These are phyloP conservation scores for Chenopodium suecicum DNA, from an alignment of 148 eudicot genomes.

Conservation along the genomic window DNA sequence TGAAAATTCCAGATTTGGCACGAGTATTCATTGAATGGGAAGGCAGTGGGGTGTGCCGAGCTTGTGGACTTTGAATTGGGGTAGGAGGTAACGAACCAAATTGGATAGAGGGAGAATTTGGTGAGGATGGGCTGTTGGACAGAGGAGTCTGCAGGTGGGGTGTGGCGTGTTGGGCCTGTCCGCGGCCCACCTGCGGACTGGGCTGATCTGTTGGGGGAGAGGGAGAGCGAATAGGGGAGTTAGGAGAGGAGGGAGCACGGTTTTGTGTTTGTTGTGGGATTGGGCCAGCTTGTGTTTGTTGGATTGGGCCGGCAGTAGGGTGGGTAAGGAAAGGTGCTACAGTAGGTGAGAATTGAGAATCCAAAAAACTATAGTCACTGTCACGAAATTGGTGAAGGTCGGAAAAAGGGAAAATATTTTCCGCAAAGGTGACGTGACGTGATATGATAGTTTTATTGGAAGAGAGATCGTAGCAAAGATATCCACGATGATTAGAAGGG, in stretches of 20 bases:
- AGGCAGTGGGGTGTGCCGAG: not conserved
- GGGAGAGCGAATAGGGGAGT: not conserved
- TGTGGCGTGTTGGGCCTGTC: not conserved
- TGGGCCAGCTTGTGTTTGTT: not conserved
- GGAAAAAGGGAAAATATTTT: not conserved
- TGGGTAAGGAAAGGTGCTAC: not conserved
- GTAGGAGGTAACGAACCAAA: not conserved
- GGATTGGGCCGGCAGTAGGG: too few relatives aligned
- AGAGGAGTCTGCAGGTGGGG: not conserved
- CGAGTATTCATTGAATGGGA: not conserved
- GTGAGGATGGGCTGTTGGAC: not conserved
- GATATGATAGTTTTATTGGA: not conserved
- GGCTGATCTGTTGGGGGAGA: not conserved
- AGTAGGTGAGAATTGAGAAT: not conserved
- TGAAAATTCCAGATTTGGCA: not conserved
- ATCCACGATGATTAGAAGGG: not conserved
- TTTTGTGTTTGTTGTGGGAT: not conserved
- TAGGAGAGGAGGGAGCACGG: not conserved
- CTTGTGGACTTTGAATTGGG: too few relatives aligned
- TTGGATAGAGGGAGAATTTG: not conserved
- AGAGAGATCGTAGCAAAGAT: not conserved
- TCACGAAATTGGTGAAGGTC: not conserved
- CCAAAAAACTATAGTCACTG: not conserved
- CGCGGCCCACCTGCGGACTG: not conserved
- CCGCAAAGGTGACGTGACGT: conserved; percentile 3